phyloP scores from a whole-genome alignment of 345 rosid genomes.

The Boechera divaricarpa region DNA sequence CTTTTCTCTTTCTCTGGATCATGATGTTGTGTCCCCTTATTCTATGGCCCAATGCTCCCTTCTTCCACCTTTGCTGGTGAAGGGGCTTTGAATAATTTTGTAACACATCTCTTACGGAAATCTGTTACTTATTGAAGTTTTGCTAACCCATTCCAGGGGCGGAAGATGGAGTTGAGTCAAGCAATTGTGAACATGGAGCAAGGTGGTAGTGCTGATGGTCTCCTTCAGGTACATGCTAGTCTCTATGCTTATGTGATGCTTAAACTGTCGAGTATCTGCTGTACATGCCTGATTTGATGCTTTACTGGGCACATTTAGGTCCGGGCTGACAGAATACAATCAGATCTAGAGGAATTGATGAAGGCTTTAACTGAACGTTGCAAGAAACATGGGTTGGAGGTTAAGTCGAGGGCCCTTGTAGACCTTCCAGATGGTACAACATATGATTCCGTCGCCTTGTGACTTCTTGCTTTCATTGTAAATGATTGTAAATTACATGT shows the following conservation, averaged over 20 bases:
- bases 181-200: constrained; percentile 89
- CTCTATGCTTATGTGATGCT: constrained; percentile 17
- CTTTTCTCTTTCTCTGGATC: constrained; percentile 10
- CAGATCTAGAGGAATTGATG: constrained; percentile 91
- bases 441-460: constrained; percentile 17
- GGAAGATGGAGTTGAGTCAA: constrained; percentile 83
- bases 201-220: constrained; percentile 96
- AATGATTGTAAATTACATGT: constrained; percentile 20
- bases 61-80: constrained; percentile 10
- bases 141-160: constrained; percentile 57
- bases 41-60: too few species aligned
- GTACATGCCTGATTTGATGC: constrained; percentile 14
- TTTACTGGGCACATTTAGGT: constrained; percentile 59
- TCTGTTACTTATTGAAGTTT: constrained; percentile 26
- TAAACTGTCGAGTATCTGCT: constrained; percentile 25
- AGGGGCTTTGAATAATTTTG: constrained; percentile 17
- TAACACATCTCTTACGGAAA: constrained; percentile 1
- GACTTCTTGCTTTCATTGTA: constrained; percentile 21
- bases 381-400: constrained; percentile 83
- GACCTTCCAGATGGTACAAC: constrained; percentile 88
- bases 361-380: constrained; percentile 78
- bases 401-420: constrained; percentile 75
- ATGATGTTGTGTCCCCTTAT: constrained; percentile 1
- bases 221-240: constrained; percentile 74
- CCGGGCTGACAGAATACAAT: constrained; percentile 94